phyloP scores from a whole-genome alignment of 2,329 filamentous ascomycete species.

The Magnaporthales sp. region DNA sequence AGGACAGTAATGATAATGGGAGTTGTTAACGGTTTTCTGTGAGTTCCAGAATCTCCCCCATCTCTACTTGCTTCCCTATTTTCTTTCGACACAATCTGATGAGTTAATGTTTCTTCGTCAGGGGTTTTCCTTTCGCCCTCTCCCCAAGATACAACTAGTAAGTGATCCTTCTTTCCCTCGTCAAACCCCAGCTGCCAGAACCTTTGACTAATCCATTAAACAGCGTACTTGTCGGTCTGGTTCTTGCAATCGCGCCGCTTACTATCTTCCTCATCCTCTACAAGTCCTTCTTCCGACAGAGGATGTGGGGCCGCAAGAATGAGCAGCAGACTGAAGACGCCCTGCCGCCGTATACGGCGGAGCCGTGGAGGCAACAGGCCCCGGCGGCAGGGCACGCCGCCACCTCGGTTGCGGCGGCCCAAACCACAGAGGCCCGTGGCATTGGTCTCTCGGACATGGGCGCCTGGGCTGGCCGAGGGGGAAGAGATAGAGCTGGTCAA shows the following conservation, averaged over 20 bases:
- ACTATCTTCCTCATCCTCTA: conserved; percentile 27
- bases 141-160: conserved; percentile 27
- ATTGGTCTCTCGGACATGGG: conserved; percentile 4
- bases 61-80: background rate
- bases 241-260: conserved; percentile 34
- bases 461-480: background rate
- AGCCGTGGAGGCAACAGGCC: conserved; percentile 11
- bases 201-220: conserved; percentile 12
- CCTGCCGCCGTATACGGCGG: conserved; percentile 7
- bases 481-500: background rate
- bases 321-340: conserved; percentile 6
- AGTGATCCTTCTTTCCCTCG: background rate
- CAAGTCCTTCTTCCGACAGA: conserved; percentile 22
- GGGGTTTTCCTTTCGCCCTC: conserved; percentile 49
- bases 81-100: conserved; percentile 5
- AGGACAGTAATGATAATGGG: conserved; percentile 43
- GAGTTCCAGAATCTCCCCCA: conserved; percentile 17
- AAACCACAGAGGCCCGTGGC: background rate
- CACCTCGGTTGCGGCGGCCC: background rate
- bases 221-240: conserved; percentile 37
- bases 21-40: conserved; percentile 49
- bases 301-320: conserved; percentile 9
- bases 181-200: background rate
- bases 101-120: conserved; percentile 13
- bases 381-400: background rate